Base-by-base conservation (phyloP, 2,329 filamentous ascomycete species). In the Colletotrichum orchidophilum region DNA sequence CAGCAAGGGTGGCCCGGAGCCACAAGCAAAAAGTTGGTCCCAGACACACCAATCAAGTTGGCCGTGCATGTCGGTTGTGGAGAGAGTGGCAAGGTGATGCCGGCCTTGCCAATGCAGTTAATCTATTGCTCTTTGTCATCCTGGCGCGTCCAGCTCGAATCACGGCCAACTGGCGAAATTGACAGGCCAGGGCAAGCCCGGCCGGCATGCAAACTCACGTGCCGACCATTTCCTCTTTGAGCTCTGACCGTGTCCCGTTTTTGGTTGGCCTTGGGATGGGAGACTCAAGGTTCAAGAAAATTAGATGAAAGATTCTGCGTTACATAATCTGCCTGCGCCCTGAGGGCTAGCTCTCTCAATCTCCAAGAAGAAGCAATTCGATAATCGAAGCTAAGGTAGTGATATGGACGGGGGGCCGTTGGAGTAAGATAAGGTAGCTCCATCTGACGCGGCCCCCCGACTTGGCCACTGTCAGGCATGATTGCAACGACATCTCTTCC, bases 131-230 rank as follows among this genome's bases (percentile, higher is more conserved):
- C 57, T 64, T 58, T 50, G 18, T 15, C 29, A 49, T 39, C 15
- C 46, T 33, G 54, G 61, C 66, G 61, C 66, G 53, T 65, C 53
- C 66, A 49, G 27, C 31, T 58, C 61, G 33, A 69, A 65, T 65
- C 66, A 69, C 50, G 39, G 31, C 54, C 29, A 18, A 46, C 67
- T 66, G 35, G 49, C 62, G 55, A 66, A 52, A 66, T 66, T 65
- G 54, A 66, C 66, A 70, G 29, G 62, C 62, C 55, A 60, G 62
- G 62, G 63, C 21, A 60, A 26, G 54, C 66, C 26, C 46, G 66
- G 49, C 7, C 42, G 18, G 35, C 27, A 21, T 54, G n/a, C 54
- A 65, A 54, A 65, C 66, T 70, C 62, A 66, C 46, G 26, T 60
- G 31, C 35, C 27, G 9, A 46, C 42, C 35, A 53, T 54, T 53